These are phyloP conservation scores for Biscogniauxia marginata DNA, from an alignment of 2,329 filamentous ascomycete genomes.

Conservation along the genomic window DNA sequence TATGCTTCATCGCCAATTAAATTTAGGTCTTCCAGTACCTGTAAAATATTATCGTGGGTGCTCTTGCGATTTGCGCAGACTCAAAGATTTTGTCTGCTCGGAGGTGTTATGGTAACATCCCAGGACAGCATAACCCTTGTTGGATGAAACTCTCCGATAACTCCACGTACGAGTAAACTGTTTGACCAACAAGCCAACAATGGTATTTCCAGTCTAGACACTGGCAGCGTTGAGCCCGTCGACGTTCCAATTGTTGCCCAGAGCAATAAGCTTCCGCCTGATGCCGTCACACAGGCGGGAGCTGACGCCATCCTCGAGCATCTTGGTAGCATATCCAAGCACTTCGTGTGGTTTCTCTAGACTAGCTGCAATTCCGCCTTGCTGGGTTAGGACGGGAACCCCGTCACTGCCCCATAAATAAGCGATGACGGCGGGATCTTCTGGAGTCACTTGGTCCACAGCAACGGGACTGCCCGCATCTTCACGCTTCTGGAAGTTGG, in stretches of 20 bases:
- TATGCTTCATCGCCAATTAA: background rate
- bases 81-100: background rate
- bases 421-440: slow-evolving; percentile 37
- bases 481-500: slow-evolving; percentile 33
- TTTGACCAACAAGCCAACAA: background rate
- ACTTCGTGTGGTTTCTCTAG: slow-evolving; percentile 40
- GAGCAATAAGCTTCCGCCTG: slow-evolving; percentile 40
- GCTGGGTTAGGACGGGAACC: slow-evolving; percentile 35
- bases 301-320: slow-evolving; percentile 40
- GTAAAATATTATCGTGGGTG: background rate
- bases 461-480: slow-evolving; percentile 24
- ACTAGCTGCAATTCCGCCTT: slow-evolving; percentile 33
- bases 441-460: slow-evolving; percentile 41
- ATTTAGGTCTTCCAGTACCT: background rate
- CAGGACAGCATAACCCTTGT: no score
- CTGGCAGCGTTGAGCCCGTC: slow-evolving; percentile 20
- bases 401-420: slow-evolving; percentile 41
- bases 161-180: no score
- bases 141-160: no score
- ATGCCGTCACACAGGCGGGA: slow-evolving; percentile 46
- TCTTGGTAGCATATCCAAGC: slow-evolving; percentile 40
- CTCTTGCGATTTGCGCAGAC: no score
- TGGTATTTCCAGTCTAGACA: background rate
- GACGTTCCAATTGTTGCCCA: slow-evolving; percentile 41
- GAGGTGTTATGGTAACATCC: background rate